Percentiles rank a stretch among this genome's conserved stretches.
Evolutionary conservation across 2,329 filamentous ascomycete genomes (phyloP).

Genomic region (Botrytis deweyae): DNA sequence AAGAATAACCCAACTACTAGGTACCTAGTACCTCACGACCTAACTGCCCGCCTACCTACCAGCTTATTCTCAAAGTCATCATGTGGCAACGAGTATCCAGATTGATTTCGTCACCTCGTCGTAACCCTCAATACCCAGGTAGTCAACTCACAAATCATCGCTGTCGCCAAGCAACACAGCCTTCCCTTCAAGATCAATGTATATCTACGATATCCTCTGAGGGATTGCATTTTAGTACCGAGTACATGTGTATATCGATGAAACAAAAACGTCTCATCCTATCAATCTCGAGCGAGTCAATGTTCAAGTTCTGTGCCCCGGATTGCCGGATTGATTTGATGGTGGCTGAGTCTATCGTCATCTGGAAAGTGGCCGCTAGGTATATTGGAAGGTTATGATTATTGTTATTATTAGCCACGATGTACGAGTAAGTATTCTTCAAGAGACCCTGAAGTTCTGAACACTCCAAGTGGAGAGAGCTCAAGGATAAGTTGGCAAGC

Average conservation of each 20-base stretch:
- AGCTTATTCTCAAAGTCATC: background rate
- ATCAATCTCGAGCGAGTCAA: background rate
- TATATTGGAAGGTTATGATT: too few relatives aligned
- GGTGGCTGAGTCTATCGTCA: background rate
- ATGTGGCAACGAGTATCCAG: background rate
- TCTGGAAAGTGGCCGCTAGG: background rate
- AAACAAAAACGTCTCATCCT: background rate
- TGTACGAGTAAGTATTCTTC: background rate
- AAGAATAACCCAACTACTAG: background rate
- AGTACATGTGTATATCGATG: background rate
- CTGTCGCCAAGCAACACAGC: constrained; percentile 20
- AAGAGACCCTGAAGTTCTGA: background rate
- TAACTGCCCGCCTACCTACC: background rate
- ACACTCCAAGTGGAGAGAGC: background rate
- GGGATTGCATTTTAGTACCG: background rate
- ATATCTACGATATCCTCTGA: background rate
- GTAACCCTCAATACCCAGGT: background rate
- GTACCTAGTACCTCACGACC: too few relatives aligned
- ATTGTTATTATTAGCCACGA: background rate
- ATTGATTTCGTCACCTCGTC: constrained; percentile 6
- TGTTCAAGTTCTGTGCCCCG: background rate
- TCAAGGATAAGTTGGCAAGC: background rate
- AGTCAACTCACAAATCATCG: background rate
- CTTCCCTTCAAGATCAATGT: background rate
- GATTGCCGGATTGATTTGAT: background rate